phyloP scores from a whole-genome alignment of 768 basidiomycete genomes.

The Hebeloma cylindrosporum region DNA sequence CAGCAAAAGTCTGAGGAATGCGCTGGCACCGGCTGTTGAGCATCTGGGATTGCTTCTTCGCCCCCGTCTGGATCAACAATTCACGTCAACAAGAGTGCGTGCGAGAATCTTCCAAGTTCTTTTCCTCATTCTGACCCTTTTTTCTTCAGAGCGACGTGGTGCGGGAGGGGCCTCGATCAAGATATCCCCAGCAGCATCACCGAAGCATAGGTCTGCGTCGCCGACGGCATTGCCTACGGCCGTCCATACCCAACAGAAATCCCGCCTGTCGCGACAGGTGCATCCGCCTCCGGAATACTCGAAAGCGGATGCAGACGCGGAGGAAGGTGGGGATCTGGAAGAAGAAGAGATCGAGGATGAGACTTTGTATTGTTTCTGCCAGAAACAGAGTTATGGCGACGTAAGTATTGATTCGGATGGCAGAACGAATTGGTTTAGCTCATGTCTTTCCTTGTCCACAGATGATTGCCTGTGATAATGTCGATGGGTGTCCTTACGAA shows the following conservation, averaged over 20 bases:
- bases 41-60: constrained; percentile 20
- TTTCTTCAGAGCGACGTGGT: constrained; percentile 48
- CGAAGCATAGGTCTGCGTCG: constrained; percentile 44
- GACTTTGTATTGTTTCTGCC: constrained; percentile 51
- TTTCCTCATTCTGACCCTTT: too few relatives aligned
- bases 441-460: constrained; percentile 18
- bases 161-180: constrained; percentile 42
- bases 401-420: constrained; percentile 26
- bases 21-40: constrained; percentile 29
- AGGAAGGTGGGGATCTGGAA: constrained; percentile 38
- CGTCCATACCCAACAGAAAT: constrained; percentile 38
- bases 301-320: constrained; percentile 44
- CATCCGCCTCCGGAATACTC: constrained; percentile 35
- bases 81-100: constrained; percentile 44
- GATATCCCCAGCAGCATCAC: constrained; percentile 35
- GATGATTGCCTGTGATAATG: constrained; percentile 78
- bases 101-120: constrained; percentile 2
- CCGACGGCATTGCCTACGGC: constrained; percentile 34
- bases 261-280: constrained; percentile 48
- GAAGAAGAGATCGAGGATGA: constrained; percentile 50
- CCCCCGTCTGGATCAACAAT: constrained; percentile 25
- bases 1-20: constrained; percentile 43
- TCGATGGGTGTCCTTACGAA: constrained; percentile 63
- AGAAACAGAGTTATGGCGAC: constrained; percentile 51
- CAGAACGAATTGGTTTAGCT: background rate